Conservation (phyloP, 2,329 filamentous ascomycete species). For the Fusarium haematococcum region DNA sequence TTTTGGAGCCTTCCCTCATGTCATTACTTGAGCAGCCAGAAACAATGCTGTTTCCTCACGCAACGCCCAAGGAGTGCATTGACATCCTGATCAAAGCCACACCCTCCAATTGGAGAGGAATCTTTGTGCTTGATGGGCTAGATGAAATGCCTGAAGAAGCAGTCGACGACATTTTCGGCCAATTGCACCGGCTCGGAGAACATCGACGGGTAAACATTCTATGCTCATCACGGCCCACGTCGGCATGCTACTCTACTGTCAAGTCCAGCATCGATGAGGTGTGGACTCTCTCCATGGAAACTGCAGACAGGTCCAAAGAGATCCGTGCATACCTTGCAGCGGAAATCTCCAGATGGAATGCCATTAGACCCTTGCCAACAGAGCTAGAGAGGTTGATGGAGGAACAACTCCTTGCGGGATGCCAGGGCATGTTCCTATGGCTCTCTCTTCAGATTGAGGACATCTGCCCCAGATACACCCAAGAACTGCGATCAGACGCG, state of each 20-base stretch:
- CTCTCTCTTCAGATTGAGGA: not conserved
- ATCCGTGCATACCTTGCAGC: not conserved
- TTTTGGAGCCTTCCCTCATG: not conserved
- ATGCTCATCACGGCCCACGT: not conserved
- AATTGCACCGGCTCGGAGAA: not conserved
- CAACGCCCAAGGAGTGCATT: not conserved
- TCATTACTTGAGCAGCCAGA: not conserved
- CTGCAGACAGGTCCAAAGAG: not conserved
- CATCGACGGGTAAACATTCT: not conserved
- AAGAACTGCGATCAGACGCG: not conserved
- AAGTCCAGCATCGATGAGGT: not conserved
- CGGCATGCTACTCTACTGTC: not conserved
- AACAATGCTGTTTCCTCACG: accelerated
- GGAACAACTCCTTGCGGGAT: not conserved
- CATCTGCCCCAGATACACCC: not conserved
- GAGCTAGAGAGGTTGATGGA: not conserved
- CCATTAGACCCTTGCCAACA: not conserved
- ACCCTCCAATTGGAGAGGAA: not conserved
- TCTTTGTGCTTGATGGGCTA: not conserved
- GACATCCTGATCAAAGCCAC: not conserved
- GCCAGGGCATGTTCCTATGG: not conserved
- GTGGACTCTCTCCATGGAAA: not conserved
- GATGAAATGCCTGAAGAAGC: not conserved
- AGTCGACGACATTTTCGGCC: not conserved
- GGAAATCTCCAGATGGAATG: not conserved